Percentiles rank a stretch among this genome's conserved stretches.
Conservation (phyloP, 805 yeast genomes). For the Candida dendrica region DNA sequence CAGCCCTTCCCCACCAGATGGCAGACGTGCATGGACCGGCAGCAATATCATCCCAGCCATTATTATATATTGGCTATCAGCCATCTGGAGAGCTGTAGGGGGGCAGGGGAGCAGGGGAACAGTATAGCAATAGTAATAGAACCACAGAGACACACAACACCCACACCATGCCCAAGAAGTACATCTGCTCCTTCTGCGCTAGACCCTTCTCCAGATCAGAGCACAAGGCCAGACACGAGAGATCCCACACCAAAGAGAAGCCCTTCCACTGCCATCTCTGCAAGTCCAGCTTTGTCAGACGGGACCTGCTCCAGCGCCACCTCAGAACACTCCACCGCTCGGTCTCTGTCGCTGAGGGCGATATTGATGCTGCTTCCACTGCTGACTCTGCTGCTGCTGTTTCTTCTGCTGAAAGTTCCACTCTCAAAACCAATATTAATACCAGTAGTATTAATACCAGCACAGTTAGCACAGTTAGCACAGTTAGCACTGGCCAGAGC, state of each 20-base stretch:
- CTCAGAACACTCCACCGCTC: conserved; percentile 76
- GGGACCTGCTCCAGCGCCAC: conserved; percentile 73
- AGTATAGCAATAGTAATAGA: no score
- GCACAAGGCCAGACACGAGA: conserved; percentile 70
- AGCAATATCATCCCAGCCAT: no score
- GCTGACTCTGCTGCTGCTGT: conserved; percentile 11
- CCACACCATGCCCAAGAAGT: conserved; percentile 15
- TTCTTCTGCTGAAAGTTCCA: neutral
- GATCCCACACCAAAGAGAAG: conserved; percentile 74
- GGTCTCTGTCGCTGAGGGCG: no score
- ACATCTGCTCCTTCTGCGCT: conserved; percentile 74
- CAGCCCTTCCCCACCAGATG: neutral
- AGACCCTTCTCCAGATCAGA: conserved; percentile 75
- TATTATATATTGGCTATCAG: no score
- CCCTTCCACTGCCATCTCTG: conserved; percentile 73
- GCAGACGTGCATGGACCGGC: neutral
- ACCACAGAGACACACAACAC: neutral
- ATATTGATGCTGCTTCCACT: conserved; percentile 16
- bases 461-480: no score
- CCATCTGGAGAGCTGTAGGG: no score
- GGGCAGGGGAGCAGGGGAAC: no score
- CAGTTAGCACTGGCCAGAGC: neutral
- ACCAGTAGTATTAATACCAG: no score
- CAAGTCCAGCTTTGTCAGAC: conserved; percentile 64
- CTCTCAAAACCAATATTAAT: neutral